A percentile compares a stretch with the other conserved stretches of the same genome.
These are phyloP conservation scores for Hypoxylon intermedium DNA, from an alignment of 495 filamentous ascomycete genomes.

Conservation along the genomic window DNA sequence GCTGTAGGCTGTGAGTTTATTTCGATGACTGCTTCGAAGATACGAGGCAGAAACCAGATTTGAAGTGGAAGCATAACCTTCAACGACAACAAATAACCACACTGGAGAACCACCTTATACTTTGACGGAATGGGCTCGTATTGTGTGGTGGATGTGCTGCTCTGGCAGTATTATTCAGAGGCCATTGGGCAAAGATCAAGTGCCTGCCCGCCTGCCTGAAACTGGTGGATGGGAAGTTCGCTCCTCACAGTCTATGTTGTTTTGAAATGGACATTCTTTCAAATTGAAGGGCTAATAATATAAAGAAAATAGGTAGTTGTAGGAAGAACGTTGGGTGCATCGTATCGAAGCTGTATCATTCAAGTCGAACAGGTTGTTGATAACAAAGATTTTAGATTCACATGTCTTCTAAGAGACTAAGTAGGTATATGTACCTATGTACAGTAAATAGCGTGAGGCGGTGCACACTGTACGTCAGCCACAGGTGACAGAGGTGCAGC, in stretches of 20 bases:
- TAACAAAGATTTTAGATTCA: no score
- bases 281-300: no score
- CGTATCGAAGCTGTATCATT: no score
- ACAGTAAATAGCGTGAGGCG: background rate
- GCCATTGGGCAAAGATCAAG: background rate
- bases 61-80: conserved; percentile 5
- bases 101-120: background rate
- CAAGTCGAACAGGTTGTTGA: no score
- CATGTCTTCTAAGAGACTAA: no score
- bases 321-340: no score
- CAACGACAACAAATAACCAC: background rate
- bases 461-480: conserved; percentile 17
- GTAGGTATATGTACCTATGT: background rate
- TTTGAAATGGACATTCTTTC: no score
- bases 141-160: background rate
- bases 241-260: no score
- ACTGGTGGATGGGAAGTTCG: no score
- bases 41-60: conserved; percentile 28
- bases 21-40: conserved; percentile 16
- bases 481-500: conserved; percentile 18
- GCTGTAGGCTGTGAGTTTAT: conserved; percentile 19
- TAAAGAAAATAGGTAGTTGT: no score
- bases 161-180: background rate
- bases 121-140: conserved; percentile 1
- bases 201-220: background rate